These are phyloP conservation scores for Starmerella apis DNA, from an alignment of 805 yeast genomes.

Conservation along the genomic window DNA sequence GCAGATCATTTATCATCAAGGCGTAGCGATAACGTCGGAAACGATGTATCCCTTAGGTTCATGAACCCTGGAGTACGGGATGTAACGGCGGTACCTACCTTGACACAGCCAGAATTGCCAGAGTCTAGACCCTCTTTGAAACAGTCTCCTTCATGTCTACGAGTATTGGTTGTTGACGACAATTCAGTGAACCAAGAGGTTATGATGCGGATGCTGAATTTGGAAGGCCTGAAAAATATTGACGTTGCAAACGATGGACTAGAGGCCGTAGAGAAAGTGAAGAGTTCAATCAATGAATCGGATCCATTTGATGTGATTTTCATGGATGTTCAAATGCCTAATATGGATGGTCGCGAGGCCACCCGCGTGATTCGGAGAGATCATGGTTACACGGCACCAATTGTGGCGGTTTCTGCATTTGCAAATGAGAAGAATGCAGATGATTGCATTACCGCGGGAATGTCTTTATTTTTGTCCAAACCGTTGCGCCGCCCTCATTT, in stretches of 20 bases:
- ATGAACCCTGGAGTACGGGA: background rate
- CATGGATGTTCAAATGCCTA: conserved; percentile 98
- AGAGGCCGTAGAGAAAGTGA: conserved; percentile 67
- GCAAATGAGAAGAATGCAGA: conserved; percentile 85
- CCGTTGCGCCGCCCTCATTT: conserved; percentile 40
- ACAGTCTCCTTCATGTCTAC: conserved; percentile 19
- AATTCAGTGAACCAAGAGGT: conserved; percentile 92
- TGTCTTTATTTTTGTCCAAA: conserved; percentile 82
- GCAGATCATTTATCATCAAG: background rate
- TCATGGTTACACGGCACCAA: conserved; percentile 54
- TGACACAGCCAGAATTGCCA: conserved; percentile 7
- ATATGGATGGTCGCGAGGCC: conserved; percentile 77
- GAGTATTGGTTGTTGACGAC: conserved; percentile 84
- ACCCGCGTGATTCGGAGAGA: conserved; percentile 62
- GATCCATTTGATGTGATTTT: conserved; percentile 57
- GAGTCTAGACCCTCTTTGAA: conserved; percentile 5
- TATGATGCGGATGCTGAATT: conserved; percentile 69
- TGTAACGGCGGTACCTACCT: background rate
- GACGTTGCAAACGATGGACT: conserved; percentile 82
- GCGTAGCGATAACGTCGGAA: background rate
- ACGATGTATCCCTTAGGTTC: background rate
- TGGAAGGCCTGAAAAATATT: conserved; percentile 68
- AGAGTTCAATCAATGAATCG: conserved; percentile 34
- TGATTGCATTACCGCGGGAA: conserved; percentile 80
- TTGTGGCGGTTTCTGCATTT: conserved; percentile 90